Percentiles rank a stretch among this genome's conserved stretches.
These are phyloP conservation scores for Plasmodium sp. DNA, from an alignment of 169 alveolate genomes.

Conservation along the genomic window DNA sequence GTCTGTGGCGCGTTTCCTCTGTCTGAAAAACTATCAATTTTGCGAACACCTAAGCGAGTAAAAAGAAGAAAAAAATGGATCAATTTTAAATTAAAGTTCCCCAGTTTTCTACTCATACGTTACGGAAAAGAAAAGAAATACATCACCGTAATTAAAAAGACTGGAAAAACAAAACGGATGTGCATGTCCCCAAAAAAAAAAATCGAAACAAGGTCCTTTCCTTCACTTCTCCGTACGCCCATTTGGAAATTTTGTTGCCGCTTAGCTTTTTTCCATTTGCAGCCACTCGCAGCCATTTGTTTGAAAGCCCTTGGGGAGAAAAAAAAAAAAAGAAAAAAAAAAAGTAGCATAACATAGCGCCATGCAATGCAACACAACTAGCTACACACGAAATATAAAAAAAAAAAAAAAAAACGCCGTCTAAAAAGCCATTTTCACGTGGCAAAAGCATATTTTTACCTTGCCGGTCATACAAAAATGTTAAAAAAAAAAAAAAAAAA, in stretches of 20 bases:
- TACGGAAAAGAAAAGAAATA: background rate
- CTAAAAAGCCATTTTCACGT: constrained; percentile 1
- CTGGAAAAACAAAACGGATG: background rate
- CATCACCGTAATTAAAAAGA: background rate
- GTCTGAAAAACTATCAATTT: background rate
- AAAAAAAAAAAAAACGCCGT: background rate
- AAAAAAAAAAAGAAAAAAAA: background rate
- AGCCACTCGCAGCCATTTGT: background rate
- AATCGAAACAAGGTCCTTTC: background rate
- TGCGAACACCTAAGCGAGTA: background rate
- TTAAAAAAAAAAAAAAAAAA: constrained; percentile 5
- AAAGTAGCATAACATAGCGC: background rate
- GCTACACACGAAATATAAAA: background rate
- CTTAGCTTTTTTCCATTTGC: background rate
- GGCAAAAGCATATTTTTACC: constrained; percentile 16
- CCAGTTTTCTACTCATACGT: background rate
- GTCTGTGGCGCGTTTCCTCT: background rate
- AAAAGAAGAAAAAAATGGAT: background rate
- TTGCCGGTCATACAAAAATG: constrained; percentile 21
- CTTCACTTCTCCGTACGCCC: background rate
- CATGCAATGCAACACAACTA: background rate
- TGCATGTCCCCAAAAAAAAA: background rate
- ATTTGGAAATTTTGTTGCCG: background rate
- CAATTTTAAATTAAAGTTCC: constrained; percentile 2
- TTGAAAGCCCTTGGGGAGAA: background rate